Base-by-base conservation (phyloP, 2,329 filamentous ascomycete species). In the Daldinia sp. region DNA sequence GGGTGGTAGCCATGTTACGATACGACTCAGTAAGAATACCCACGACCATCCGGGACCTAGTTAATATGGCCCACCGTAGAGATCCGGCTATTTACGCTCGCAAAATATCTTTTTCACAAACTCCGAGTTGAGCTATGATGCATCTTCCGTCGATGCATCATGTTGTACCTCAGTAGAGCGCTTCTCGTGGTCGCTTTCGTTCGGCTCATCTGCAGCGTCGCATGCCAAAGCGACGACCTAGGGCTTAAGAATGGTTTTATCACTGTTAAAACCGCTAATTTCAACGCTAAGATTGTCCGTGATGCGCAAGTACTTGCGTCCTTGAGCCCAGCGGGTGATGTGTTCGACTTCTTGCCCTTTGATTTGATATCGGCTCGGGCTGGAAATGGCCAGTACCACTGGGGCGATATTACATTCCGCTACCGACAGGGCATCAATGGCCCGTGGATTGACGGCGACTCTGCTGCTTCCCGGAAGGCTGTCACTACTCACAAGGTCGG, bases 261-360 rank as follows among this genome's bases (percentile, higher is more conserved):
- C n/a, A 74, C 73, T 1, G 65, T 81, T 50, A 74, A 71, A 6
- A 82, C 78, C 0, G 52, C 71, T 4, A 80, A 80, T 68, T 81
- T 83, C 65, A 76, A 79, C 30, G 72, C 77, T 21, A 75, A 77
- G 55, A 71, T 84, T 2, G 81, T 77, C 41, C 73, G 73, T 3
- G 77, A 82, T 17, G 77, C 81, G 2, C 81, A 83, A 48, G 79
- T 83, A 0, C 76, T 86, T 1, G 80, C 75, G 7, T 85, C 84
- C 0, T 70, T 86, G 10, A 77, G 72, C 8, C 76, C 82, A 3
- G 67, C 74, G 0, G 74, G 73, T 0, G 71, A 73, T 2, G 61
- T 73, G 0, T 87, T 86, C 63, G 82, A 87, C 71, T 87, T 87
- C 64, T 77, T 85, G 1, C 85, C 85, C 0, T 82, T 76, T 6